Evolutionary conservation across 306 rosid species (phyloP).

Genomic region (Sicyos baderoa): DNA sequence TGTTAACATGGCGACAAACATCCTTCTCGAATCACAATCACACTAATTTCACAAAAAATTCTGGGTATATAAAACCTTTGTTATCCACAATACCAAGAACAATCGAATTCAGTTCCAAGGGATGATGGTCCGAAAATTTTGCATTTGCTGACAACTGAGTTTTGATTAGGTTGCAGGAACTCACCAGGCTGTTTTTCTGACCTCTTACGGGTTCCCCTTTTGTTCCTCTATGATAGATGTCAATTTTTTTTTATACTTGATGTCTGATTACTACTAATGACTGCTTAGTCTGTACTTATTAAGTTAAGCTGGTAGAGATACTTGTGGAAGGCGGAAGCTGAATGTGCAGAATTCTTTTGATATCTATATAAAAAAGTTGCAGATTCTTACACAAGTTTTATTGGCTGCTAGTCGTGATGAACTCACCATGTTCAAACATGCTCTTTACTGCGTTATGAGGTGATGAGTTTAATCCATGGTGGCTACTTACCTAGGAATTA

Average conservation of each 20-base stretch:
- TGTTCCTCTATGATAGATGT: conserved; percentile 30
- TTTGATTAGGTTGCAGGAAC: conserved; percentile 24
- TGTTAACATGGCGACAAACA: conserved; percentile 76
- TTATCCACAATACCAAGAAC: conserved; percentile 21
- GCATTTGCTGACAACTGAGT: conserved; percentile 32
- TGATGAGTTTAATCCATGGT: too few species aligned
- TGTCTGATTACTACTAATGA: neutral
- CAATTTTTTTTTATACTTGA: neutral
- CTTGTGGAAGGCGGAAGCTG: neutral
- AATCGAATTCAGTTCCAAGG: conserved; percentile 21
- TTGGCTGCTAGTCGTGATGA: neutral
- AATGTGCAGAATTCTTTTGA: conserved; percentile 13
- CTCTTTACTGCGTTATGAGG: too few species aligned
- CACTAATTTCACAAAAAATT: conserved; percentile 32
- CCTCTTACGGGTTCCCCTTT: conserved; percentile 24
- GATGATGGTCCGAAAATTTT: conserved; percentile 28
- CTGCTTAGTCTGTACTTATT: conserved; percentile 5
- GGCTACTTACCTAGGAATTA: too few species aligned
- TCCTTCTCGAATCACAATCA: conserved; percentile 76
- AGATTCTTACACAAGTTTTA: neutral
- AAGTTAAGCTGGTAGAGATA: neutral
- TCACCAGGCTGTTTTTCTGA: conserved; percentile 28
- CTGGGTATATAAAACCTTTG: conserved; percentile 15
- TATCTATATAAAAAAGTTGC: conserved; percentile 12
- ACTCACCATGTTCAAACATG: neutral